Base-by-base conservation (phyloP, 225 moss, liverwort and hornwort genomes). In the Neckera pumila region DNA sequence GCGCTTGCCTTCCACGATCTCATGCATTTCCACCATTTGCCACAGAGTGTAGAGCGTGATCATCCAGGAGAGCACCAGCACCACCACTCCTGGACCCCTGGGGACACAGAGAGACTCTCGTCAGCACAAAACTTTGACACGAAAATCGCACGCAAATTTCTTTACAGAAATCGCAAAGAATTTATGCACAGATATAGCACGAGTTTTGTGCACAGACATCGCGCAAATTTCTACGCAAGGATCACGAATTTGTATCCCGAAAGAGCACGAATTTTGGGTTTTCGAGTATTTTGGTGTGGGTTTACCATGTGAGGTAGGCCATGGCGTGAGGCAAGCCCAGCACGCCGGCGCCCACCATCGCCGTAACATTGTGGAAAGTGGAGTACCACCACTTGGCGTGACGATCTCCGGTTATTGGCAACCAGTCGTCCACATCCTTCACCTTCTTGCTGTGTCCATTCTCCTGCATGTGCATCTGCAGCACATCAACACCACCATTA, bases 11-110 rank as follows among this genome's bases (percentile, higher is more conserved):
- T 91, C 90, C 12, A 95, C 90, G 31, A 93, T 93, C 88, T 95
- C 97, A 76, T 97, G 97, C 97, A 97, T 97, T 60, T 97, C 83
- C 86, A 97, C 97, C 96, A 97, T 95, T 81, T 97, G 97, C 97
- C 97, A 97, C 12, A 97, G 76, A 31, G 97, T 97, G 90, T 90
- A 97, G 23, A 97, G 90, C 12, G 97, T 97, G 87, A 97, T 97
- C 23, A 93, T 1, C 97, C 97, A 97, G 12, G 97, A 97, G 7
- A 89, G 7, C 45, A 95, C 89, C 10, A 97, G 80, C 14, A 95
- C 95, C 36, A 59, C 45, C 23, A 91, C 43, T 65, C 97, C 97
- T 0, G 91, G 92, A 14, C 93, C 97, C 97, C 97, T 95, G 89
- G 7, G 85, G 20, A 76, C 61, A 30, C 58, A 79, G 16, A 42